Evolutionary conservation across 139 green algal species (phyloP).

Genomic region (Prasinococcaceae sp.): DNA sequence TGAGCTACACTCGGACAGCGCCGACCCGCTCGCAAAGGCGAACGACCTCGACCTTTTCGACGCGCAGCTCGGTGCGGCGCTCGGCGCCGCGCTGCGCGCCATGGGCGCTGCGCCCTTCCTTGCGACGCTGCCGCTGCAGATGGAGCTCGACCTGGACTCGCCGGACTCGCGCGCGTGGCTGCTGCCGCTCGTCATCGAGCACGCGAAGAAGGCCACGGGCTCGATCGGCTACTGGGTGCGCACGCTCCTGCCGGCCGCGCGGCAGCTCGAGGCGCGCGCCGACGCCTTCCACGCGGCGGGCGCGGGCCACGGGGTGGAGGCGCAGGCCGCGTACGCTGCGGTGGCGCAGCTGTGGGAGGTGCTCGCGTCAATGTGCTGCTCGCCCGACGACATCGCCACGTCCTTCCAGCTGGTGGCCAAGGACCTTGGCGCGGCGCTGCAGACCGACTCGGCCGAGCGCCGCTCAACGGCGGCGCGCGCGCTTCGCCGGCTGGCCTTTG

Average conservation of each 20-base stretch:
- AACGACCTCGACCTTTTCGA: slow-evolving; percentile 9
- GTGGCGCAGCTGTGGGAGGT: slow-evolving; percentile 61
- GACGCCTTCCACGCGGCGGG: slow-evolving; percentile 5
- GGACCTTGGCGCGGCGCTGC: slow-evolving; percentile 5
- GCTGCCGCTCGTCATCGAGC: slow-evolving; percentile 62
- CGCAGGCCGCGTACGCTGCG: slow-evolving; percentile 1
- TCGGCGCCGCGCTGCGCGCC: slow-evolving; percentile 44
- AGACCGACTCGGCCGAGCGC: not conserved
- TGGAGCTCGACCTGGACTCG: slow-evolving; percentile 16
- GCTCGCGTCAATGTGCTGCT: slow-evolving; percentile 63
- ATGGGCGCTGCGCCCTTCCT: slow-evolving; percentile 39
- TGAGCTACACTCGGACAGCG: not conserved
- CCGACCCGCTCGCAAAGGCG: slow-evolving; percentile 4
- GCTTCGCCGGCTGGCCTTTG: not conserved
- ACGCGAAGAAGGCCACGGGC: slow-evolving; percentile 37
- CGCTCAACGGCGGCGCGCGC: no score
- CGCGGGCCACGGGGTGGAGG: not conserved
- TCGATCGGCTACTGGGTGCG: slow-evolving; percentile 17
- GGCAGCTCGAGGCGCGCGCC: slow-evolving; percentile 29
- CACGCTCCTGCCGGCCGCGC: slow-evolving; percentile 53
- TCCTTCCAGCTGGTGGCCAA: slow-evolving; percentile 14
- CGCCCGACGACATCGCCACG: slow-evolving; percentile 42
- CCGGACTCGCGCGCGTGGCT: slow-evolving; percentile 66
- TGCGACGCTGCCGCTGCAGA: slow-evolving; percentile 15
- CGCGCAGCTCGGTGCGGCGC: slow-evolving; percentile 30